Percentiles rank a stretch among this genome's conserved stretches.
phyloP scores from a whole-genome alignment of 805 yeast genomes.

The Myxozyma mucilagina region DNA sequence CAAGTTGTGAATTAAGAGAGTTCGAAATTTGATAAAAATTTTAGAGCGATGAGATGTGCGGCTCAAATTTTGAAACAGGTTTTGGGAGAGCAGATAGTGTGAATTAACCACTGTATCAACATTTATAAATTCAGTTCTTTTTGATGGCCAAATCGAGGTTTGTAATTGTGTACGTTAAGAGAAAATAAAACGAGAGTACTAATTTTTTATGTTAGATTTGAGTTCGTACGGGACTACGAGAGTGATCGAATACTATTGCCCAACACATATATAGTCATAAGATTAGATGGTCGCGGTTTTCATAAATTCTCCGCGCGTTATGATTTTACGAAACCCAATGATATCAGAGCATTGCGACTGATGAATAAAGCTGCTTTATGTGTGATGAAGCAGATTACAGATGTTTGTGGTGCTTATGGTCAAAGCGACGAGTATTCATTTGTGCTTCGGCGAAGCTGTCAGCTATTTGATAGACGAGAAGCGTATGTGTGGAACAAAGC shows the following conservation, averaged over 20 bases:
- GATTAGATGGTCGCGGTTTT: constrained; percentile 93
- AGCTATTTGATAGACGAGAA: constrained; percentile 78
- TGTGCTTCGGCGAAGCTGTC: constrained; percentile 62
- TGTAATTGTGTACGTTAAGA: not conserved
- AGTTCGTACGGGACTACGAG: constrained; percentile 84
- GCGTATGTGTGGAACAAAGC: constrained; percentile 31
- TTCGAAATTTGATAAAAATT: constrained; percentile 2
- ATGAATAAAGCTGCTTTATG: constrained; percentile 80
- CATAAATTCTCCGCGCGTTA: constrained; percentile 74
- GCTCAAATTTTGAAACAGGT: not conserved
- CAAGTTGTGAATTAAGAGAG: not conserved
- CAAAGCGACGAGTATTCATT: constrained; percentile 95
- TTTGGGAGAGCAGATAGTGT: not conserved
- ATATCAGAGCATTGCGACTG: constrained; percentile 66
- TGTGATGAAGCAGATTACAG: constrained; percentile 65
- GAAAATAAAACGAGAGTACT: not conserved
- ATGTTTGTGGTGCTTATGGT: constrained; percentile 81
- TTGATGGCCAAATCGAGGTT: constrained; percentile 31
- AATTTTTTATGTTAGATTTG: constrained; percentile 51
- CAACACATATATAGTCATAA: constrained; percentile 74
- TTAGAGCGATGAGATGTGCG: constrained; percentile 10
- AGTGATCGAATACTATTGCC: constrained; percentile 70
- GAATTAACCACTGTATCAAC: not conserved
- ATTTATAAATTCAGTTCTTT: not conserved
- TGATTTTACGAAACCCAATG: constrained; percentile 85